These are phyloP conservation scores for Starmerella khaoyaiensis DNA, from an alignment of 805 yeast genomes.

Conservation along the genomic window DNA sequence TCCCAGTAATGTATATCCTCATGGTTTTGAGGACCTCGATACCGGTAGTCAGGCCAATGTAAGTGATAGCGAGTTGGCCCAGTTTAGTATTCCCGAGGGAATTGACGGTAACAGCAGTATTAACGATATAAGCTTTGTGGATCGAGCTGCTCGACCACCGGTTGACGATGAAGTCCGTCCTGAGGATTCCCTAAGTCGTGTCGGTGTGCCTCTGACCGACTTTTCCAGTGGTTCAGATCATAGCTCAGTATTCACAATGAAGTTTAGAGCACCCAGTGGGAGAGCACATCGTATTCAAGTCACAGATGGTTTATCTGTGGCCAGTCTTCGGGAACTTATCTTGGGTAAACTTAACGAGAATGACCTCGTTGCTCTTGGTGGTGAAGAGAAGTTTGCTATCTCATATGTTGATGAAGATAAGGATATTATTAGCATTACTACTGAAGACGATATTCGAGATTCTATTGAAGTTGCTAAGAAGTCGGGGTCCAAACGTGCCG, in stretches of 20 bases:
- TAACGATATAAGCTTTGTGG: too few species aligned
- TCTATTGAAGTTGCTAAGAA: conserved; percentile 48
- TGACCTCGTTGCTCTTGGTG: conserved; percentile 32
- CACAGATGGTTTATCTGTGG: conserved; percentile 44
- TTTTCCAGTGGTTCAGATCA: conserved; percentile 16
- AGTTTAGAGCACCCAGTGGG: conserved; percentile 64
- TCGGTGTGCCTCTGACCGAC: conserved; percentile 23
- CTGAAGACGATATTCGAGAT: conserved; percentile 59
- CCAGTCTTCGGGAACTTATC: conserved; percentile 34
- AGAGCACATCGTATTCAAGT: conserved; percentile 62
- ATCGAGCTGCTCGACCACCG: neutral
- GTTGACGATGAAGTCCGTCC: conserved; percentile 32
- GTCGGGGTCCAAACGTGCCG: conserved; percentile 48
- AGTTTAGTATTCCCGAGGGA: conserved; percentile 19
- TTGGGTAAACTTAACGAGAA: conserved; percentile 29
- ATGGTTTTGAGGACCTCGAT: conserved; percentile 16
- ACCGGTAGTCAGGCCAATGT: conserved; percentile 8
- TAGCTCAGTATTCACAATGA: conserved; percentile 55
- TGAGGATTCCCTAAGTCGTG: conserved; percentile 46
- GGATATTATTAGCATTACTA: conserved; percentile 63
- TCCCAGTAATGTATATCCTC: conserved; percentile 12
- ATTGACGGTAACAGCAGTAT: conserved; percentile 2
- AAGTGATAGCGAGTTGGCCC: conserved; percentile 21
- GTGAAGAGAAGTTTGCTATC: conserved; percentile 42
- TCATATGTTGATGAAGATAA: conserved; percentile 77